phyloP scores from a whole-genome alignment of 2,329 filamentous ascomycete genomes.

The Colletotrichum caudatum region DNA sequence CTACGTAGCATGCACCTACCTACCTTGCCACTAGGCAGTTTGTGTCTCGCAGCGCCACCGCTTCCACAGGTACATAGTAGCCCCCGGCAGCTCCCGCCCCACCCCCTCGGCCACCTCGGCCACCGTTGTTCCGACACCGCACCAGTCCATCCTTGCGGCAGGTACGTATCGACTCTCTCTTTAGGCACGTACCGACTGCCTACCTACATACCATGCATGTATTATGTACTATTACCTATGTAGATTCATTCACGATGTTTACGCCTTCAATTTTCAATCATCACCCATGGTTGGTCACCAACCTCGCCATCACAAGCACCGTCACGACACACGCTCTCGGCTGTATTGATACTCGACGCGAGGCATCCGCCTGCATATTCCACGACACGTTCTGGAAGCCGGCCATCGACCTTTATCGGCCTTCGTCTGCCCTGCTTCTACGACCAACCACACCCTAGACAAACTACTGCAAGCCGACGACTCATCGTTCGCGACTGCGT shows the following conservation, averaged over 20 bases:
- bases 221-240: background rate
- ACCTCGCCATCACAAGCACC: background rate
- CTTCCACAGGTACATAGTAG: background rate
- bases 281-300: slow-evolving; percentile 1
- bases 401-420: slow-evolving; percentile 5
- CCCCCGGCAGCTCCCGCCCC: slow-evolving; percentile 3
- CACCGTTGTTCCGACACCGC: slow-evolving; percentile 21
- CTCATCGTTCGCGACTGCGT: slow-evolving; percentile 4
- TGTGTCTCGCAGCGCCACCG: background rate
- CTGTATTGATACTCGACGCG: slow-evolving; percentile 10
- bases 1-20: too few species aligned
- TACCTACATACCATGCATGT: too few species aligned
- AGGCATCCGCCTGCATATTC: slow-evolving; percentile 5
- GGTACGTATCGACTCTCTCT: background rate
- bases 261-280: slow-evolving; percentile 6
- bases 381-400: slow-evolving; percentile 35
- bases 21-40: too few species aligned
- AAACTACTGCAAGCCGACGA: slow-evolving; percentile 23
- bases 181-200: background rate
- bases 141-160: too few species aligned
- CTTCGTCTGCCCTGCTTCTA: slow-evolving; percentile 11
- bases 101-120: slow-evolving; percentile 34
- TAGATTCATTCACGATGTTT: background rate
- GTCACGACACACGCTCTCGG: background rate
- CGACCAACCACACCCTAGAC: slow-evolving; percentile 23